Percentiles rank a stretch among this genome's conserved stretches.
Evolutionary conservation across 2,329 filamentous ascomycete genomes (phyloP).

Genomic region (Chrysosporium keratinophilum): DNA sequence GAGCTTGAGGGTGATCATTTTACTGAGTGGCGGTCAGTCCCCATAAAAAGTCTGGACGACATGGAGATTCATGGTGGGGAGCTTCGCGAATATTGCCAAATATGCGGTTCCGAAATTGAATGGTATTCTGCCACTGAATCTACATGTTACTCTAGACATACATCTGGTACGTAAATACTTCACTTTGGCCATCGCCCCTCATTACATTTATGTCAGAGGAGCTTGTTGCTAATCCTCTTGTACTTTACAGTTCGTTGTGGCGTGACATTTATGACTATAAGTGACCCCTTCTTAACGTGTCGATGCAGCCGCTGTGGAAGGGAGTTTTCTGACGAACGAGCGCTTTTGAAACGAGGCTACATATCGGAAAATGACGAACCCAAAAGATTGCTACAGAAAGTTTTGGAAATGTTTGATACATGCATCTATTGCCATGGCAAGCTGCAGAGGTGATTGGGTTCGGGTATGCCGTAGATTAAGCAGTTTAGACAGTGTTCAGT

Average conservation of each 20-base stretch:
- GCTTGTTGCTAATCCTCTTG: slow-evolving; percentile 8
- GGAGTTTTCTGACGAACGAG: slow-evolving; percentile 21
- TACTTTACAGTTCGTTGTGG: slow-evolving; percentile 44
- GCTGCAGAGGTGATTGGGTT: slow-evolving; percentile 7
- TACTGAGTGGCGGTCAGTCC: slow-evolving; percentile 15
- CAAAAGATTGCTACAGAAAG: slow-evolving; percentile 3
- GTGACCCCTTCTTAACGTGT: slow-evolving; percentile 45
- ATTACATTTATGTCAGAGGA: too few relatives aligned
- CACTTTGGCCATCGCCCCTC: background rate
- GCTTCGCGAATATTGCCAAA: slow-evolving; percentile 42
- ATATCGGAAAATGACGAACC: background rate
- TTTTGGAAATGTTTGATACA: slow-evolving; percentile 14
- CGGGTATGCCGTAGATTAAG: too few relatives aligned
- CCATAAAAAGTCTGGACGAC: slow-evolving; percentile 19
- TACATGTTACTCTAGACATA: slow-evolving; percentile 42
- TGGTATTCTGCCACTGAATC: slow-evolving; percentile 41
- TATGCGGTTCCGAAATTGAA: slow-evolving; percentile 40
- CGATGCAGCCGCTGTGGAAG: slow-evolving; percentile 46
- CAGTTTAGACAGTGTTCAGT: too few relatives aligned
- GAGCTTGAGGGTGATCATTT: background rate
- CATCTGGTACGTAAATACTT: slow-evolving; percentile 35
- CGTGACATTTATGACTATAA: slow-evolving; percentile 46
- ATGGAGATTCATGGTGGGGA: slow-evolving; percentile 20
- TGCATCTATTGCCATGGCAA: slow-evolving; percentile 17
- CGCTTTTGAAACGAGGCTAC: background rate